Percentiles rank a stretch among this genome's conserved stretches.
phyloP scores from a whole-genome alignment of 1,139 yeast genomes.

The Candida mesenterica region DNA sequence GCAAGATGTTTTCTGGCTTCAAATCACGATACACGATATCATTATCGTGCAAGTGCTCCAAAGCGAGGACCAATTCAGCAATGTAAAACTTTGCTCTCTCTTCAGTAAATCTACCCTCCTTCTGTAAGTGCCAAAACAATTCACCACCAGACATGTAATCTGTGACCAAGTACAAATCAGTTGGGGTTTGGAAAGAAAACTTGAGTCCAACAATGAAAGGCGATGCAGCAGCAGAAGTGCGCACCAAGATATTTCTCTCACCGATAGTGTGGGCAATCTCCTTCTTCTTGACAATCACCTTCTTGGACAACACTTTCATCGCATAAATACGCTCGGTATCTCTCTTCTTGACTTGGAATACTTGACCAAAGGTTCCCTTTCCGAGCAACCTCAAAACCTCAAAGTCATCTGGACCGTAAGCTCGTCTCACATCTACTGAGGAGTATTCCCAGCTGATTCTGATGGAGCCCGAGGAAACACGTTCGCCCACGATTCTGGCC shows the following conservation, averaged over 20 bases:
- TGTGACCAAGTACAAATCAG: conserved; percentile 87
- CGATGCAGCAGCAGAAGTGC: conserved; percentile 76
- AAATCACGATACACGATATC: conserved; percentile 93
- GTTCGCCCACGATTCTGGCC: conserved; percentile 74
- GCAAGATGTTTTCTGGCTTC: conserved; percentile 88
- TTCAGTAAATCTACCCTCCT: conserved; percentile 90
- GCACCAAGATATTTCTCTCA: conserved; percentile 87
- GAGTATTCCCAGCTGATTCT: conserved; percentile 74
- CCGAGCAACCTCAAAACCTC: conserved; percentile 88
- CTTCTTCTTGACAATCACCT: conserved; percentile 91
- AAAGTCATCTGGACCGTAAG: conserved; percentile 91
- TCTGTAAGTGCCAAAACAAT: conserved; percentile 94
- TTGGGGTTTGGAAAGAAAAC: conserved; percentile 92
- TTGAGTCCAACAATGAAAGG: conserved; percentile 93
- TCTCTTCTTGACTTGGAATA: conserved; percentile 86
- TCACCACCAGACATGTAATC: conserved; percentile 99
- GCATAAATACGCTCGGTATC: conserved; percentile 92
- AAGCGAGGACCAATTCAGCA: conserved; percentile 88
- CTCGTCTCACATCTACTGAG: conserved; percentile 59
- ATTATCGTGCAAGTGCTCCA: conserved; percentile 89
- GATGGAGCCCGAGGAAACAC: conserved; percentile 68
- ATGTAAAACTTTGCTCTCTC: conserved; percentile 93
- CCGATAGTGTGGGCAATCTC: conserved; percentile 98
- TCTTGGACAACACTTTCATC: conserved; percentile 92
- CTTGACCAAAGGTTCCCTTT: conserved; percentile 97